Evolutionary conservation across 306 rosid genomes (phyloP), one percentile per base, ranked within the genome.

Genomic region (Cicer chorassanicum): DNA sequence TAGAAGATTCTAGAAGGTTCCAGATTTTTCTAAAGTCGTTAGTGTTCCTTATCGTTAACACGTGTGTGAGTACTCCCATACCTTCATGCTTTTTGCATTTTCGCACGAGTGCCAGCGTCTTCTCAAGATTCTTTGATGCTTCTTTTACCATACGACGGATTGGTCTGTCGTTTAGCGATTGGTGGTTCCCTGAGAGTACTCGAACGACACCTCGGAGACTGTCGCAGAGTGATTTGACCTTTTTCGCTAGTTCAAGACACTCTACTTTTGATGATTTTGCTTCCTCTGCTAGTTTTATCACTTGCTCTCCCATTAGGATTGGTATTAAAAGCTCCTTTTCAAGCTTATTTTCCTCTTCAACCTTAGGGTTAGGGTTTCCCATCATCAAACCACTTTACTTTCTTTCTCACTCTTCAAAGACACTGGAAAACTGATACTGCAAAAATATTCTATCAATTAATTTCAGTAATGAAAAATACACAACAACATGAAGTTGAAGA

Each of bases 21-120:
- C 84, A 77, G 0, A 91, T 89, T 67, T 91, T 91, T 0, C 89
- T 85, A 44, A 88, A 89, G 29, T 93, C 93, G 0, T 89, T 91
- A 1, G 90, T 77, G 76, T 83, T 66, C 62, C 90, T 85, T 44
- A 93, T 93, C 42, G 93, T 76, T 77, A 89, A 89, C 8, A 93
- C 91, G 18, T 91, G 91, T 13, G 92, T 83, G 62, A 93, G 87
- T 45, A 91, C 84, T n/a, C 90, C 92, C 42, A 93, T 80, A n/a
- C 91, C 92, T 36, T 80, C 78, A 80, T 85, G 90, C 57, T 78
- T 84, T 77, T 74, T 83, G 76, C 92, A 83, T 76, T 85, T 88
- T 51, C 96, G 91, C 10, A 88, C 84, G 0, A 91, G 76, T 9
- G 82, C 73, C 0, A 86, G 64, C 7, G 96, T 86, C 6, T 89